A percentile compares a stretch with the other conserved stretches of the same genome.
phyloP scores from a whole-genome alignment of 2,329 filamentous ascomycete species.

The Knufia fluminis region DNA sequence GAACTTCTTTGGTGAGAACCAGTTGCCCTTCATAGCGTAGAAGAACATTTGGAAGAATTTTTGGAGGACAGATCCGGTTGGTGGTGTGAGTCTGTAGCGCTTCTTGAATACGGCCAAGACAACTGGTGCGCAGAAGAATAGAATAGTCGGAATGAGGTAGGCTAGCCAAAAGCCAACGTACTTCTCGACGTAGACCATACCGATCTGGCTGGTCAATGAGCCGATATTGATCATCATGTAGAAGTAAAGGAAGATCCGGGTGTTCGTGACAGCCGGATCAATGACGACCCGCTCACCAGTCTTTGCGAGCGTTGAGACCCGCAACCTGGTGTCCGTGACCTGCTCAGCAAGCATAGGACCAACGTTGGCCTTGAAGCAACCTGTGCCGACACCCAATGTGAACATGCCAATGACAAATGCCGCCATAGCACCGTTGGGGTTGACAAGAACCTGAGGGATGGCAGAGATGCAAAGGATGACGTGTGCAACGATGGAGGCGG shows the following conservation, averaged over 20 bases:
- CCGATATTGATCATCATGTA: slow-evolving; percentile 65
- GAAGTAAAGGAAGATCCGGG: slow-evolving; percentile 60
- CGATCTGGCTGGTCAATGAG: slow-evolving; percentile 51
- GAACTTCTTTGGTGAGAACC: slow-evolving; percentile 29
- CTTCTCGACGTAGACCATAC: slow-evolving; percentile 66
- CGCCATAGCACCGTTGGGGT: slow-evolving; percentile 49
- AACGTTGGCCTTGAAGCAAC: slow-evolving; percentile 68
- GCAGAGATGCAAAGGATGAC: slow-evolving; percentile 57
- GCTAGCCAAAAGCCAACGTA: slow-evolving; percentile 69
- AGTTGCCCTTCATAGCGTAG: slow-evolving; percentile 55
- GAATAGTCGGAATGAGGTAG: slow-evolving; percentile 56
- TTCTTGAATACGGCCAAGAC: slow-evolving; percentile 53
- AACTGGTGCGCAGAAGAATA: slow-evolving; percentile 55
- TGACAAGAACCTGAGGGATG: slow-evolving; percentile 53
- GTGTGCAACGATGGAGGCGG: slow-evolving; percentile 57
- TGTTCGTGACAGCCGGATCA: slow-evolving; percentile 59
- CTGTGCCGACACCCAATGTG: slow-evolving; percentile 63
- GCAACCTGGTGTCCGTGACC: slow-evolving; percentile 50
- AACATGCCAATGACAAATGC: slow-evolving; percentile 56
- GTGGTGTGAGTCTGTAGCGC: slow-evolving; percentile 54
- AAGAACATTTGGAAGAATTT: slow-evolving; percentile 56
- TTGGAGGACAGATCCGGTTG: slow-evolving; percentile 61
- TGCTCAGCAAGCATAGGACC: slow-evolving; percentile 54
- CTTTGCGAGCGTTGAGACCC: slow-evolving; percentile 43
- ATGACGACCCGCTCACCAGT: slow-evolving; percentile 60